phyloP scores from a whole-genome alignment of 2,329 filamentous ascomycete genomes.

The Cladosporium sp. region DNA sequence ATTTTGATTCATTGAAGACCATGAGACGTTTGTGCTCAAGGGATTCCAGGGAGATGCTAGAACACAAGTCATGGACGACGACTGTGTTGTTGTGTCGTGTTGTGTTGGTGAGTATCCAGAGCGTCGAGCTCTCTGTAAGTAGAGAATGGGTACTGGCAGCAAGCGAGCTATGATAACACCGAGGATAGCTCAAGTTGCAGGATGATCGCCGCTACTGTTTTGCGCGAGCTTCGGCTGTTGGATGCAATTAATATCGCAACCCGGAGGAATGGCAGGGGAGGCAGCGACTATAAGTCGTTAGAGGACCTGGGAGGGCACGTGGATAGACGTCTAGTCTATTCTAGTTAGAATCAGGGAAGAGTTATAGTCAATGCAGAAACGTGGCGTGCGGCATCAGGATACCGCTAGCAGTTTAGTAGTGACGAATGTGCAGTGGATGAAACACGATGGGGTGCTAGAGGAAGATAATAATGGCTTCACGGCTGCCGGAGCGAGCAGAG shows the following conservation, averaged over 20 bases:
- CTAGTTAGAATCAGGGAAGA: slow-evolving; percentile 13
- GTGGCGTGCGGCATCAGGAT: slow-evolving; percentile 19
- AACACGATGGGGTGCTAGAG: slow-evolving; percentile 16
- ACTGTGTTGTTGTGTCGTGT: slow-evolving; percentile 2
- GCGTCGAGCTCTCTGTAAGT: neutral
- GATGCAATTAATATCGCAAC: slow-evolving; percentile 18
- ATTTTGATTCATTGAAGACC: slow-evolving; percentile 35
- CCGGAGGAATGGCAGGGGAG: slow-evolving; percentile 17
- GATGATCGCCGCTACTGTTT: slow-evolving; percentile 21
- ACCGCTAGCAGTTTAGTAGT: slow-evolving; percentile 17
- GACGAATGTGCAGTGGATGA: slow-evolving; percentile 11
- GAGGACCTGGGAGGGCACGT: slow-evolving; percentile 15
- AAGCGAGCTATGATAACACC: slow-evolving; percentile 6
- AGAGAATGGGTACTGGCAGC: slow-evolving; percentile 3
- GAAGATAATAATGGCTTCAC: slow-evolving; percentile 4
- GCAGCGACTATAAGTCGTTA: slow-evolving; percentile 18
- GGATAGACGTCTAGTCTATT: slow-evolving; percentile 15
- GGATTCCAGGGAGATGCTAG: slow-evolving; percentile 32
- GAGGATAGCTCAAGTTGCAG: slow-evolving; percentile 3
- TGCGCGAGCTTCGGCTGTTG: slow-evolving; percentile 20
- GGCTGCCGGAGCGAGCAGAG: neutral
- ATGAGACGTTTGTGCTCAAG: slow-evolving; percentile 32
- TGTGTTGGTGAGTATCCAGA: neutral
- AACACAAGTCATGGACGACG: slow-evolving; percentile 34
- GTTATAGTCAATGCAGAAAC: slow-evolving; percentile 17